These are phyloP conservation scores for Fusarium sp. DNA, from an alignment of 2,329 filamentous ascomycete species.

Conservation along the genomic window DNA sequence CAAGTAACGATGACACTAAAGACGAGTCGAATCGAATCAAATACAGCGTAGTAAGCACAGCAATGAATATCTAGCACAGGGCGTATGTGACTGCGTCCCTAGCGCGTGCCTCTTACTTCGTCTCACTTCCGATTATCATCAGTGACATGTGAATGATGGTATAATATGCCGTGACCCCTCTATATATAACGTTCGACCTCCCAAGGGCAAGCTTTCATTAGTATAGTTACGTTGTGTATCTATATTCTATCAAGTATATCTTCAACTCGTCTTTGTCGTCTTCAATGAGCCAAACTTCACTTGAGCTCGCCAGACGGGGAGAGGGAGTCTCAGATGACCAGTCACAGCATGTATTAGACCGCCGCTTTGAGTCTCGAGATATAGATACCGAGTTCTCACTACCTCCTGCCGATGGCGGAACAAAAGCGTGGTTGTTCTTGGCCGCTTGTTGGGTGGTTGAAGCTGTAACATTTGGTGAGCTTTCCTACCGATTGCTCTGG, in stretches of 20 bases:
- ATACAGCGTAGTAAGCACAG: not conserved
- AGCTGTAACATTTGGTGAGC: conserved; percentile 33
- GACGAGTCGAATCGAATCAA: not conserved
- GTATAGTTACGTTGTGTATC: too few relatives aligned
- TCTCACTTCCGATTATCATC: not conserved
- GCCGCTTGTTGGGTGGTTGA: conserved; percentile 41
- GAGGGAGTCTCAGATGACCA: conserved; percentile 1
- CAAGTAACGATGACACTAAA: conserved; percentile 5
- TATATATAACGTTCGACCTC: too few relatives aligned
- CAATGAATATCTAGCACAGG: not conserved
- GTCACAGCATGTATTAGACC: not conserved
- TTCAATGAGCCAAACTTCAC: conserved; percentile 17
- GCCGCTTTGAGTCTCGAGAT: conserved; percentile 7
- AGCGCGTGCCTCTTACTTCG: not conserved
- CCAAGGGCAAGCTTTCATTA: too few relatives aligned
- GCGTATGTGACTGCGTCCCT: not conserved
- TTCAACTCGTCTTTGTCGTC: not conserved
- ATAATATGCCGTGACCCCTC: too few relatives aligned
- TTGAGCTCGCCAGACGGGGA: conserved; percentile 1
- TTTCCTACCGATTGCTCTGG: accelerated
- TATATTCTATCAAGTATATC: not conserved
- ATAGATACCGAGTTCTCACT: conserved; percentile 39
- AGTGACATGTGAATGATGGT: not conserved
- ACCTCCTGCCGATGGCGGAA: conserved; percentile 52
- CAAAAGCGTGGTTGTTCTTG: conserved; percentile 51